Evolutionary conservation across 2,329 filamentous ascomycete genomes (phyloP), one percentile per base, ranked within the genome.

Genomic region (Apiospora phragmitis): DNA sequence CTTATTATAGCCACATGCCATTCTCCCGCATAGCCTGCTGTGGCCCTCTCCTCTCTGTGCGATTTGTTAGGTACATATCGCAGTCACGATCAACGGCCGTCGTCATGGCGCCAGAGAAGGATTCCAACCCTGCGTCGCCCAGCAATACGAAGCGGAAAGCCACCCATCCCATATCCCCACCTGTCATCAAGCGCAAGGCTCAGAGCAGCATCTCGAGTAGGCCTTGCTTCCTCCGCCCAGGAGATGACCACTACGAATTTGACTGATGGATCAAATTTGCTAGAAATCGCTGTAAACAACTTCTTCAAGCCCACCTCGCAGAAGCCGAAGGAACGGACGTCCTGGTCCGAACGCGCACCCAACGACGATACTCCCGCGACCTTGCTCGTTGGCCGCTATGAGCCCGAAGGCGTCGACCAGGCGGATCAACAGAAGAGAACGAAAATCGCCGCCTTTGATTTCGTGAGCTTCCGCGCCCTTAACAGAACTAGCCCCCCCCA

Each of bases 271-370:
- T 9, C 29, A 68, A 11, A 24, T 26, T 32, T 29, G 26, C 51
- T 74, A 93, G 92, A 90, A 79, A 89, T 82, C 71, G 90, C 92
- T 1, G 90, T 97, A 1, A 88, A 93, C 26, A 94, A 88, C 69
- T 98, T 98, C 84, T 98, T 98, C 82, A 97, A 91, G 0, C 95
- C 95, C 0, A 79, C 88, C 0, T 98, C 94, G 0, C 90, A 97
- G 80, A 98, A 97, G 79, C 90, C 92, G 42, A 93, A 93, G 18
- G 91, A 95, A 67, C 89, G 88, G 70, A 90, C 93, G 68, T 84
- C 82, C 12, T 98, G 96, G 94, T 80, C 85, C 85, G 82, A 92
- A 88, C 79, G 91, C 85, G 79, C 92, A 2, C 83, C 84, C 0
- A 77, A 83, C 66, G 82, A 86, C 9, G 83, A 86, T 69, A 80